These are phyloP conservation scores for Melampsora americana DNA, from an alignment of 1,284 basidiomycete species.

Conservation along the genomic window DNA sequence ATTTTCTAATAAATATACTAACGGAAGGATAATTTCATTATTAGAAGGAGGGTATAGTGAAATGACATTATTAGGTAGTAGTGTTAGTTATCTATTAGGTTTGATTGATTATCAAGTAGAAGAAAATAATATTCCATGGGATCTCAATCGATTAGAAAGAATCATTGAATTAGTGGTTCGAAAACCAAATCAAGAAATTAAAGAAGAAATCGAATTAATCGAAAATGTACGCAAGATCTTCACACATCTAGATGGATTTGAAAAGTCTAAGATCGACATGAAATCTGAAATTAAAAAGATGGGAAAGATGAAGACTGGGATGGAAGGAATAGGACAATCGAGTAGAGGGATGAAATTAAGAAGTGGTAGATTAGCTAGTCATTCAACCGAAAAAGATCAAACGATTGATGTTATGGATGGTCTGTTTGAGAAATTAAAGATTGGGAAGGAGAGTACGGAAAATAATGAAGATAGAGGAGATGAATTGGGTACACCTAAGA, in stretches of 20 bases:
- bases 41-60: slow-evolving; percentile 54
- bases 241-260: background rate
- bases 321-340: background rate
- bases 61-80: slow-evolving; percentile 50
- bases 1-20: slow-evolving; percentile 49
- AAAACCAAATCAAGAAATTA: background rate
- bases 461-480: background rate
- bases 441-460: background rate
- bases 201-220: background rate
- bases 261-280: background rate
- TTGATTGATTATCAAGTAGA: background rate
- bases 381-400: background rate
- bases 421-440: background rate
- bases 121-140: background rate
- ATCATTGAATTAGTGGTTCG: background rate
- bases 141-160: background rate
- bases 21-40: slow-evolving; percentile 51
- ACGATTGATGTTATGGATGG: background rate
- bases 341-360: background rate
- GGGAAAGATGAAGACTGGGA: background rate
- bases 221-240: background rate
- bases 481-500: background rate
- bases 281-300: background rate
- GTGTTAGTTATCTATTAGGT: slow-evolving; percentile 35
- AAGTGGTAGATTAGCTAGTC: slow-evolving; percentile 1